Base-by-base conservation (phyloP, 768 basidiomycete genomes). In the Pulveroboletus sp. region DNA sequence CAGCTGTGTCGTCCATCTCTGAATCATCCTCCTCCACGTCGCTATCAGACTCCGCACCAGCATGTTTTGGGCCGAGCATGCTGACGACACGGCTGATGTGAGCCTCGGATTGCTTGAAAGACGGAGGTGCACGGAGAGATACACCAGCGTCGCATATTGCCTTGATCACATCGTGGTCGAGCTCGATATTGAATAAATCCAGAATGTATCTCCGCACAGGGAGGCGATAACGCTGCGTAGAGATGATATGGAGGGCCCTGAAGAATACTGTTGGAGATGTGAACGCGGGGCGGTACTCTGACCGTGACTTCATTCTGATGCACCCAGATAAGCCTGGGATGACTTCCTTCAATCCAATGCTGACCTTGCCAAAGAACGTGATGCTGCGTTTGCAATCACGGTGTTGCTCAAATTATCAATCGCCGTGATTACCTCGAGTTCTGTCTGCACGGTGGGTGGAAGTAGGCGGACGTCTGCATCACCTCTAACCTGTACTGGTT, bases 371-470 rank as follows among this genome's bases (percentile, higher is more conserved):
- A 99, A 73, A 15, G 91, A 86, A 40, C 92, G 81, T 21, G 96
- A 98, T 1, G 96, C 93, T 21, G 90, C 82, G 61, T 94, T 94
- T 0, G 94, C 93, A 50, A 98, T 89, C 44, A 98, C 93, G 17
- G 93, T 91, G 64, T 99, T 99, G 27, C 88, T 85, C 37, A 99
- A 75, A 64, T 97, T 97, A 59, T 93, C 87, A 43, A 99, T 89
- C 5, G 91, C 89, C 5, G 86, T 85, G 58, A 94, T 78, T 27
- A 91, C 84, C 58, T 95, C 91, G 5, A 83, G 75, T 59, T 98
- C 94, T 33, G 79, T 71, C 53, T 84, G 81, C 7, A 80, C 73
- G 0, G 78, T 77, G 8, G 89, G 82, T 5, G 86, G 81, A 50
- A 82, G 71, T 27, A 94, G 67, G 3, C 79, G 81, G 50, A 70